Evolutionary conservation across 352 stramenopile species (phyloP), one percentile per base, ranked within the genome.

Genomic region (Phytophthora sojae): DNA sequence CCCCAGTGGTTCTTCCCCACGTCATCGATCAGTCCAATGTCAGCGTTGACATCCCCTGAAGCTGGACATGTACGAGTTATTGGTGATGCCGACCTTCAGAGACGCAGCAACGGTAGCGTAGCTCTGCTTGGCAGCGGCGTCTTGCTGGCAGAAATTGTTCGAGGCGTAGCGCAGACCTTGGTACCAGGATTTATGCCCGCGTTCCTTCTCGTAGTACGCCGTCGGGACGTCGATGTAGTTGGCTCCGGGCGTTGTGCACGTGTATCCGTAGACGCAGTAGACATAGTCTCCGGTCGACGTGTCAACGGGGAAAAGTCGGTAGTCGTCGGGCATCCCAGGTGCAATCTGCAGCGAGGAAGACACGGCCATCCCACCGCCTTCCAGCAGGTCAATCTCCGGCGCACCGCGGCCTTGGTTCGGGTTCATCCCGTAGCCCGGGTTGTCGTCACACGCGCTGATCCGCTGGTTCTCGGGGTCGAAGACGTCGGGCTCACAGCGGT

Each of bases 331-430:
- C 71, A 86, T 86, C 0, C 83, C 88, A 0, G 85, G 84, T 0
- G 63, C 78, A 49, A 97, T 76, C 58, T 98, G 94, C 2, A 97
- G 73, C 9, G 92, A 97, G 9, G 89, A 89, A 9, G 90, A 97
- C 55, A 97, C 66, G n/a, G 74, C 53, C 69, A 67, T 58, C 23
- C 75, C 75, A 17, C 75, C 69, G 73, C 89, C 85, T 98, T 88
- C 95, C 4, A 98, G 77, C 25, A 98, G 69, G 71, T 98, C 95
- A 69, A 98, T 98, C 69, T 98, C 95, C 0, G 92, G 93, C 25
- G 93, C 91, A 32, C 95, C 95, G 23, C 94, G 80, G 17, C 95
- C 95, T 61, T 86, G 70, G 19, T 90, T 85, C 3, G 87, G 69
- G 69, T 98, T 86, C 61, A 99, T 61, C 1, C 94, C 94, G 75